Conservation (phyloP, 495 filamentous ascomycete species). For the Talaromyces ruber region DNA sequence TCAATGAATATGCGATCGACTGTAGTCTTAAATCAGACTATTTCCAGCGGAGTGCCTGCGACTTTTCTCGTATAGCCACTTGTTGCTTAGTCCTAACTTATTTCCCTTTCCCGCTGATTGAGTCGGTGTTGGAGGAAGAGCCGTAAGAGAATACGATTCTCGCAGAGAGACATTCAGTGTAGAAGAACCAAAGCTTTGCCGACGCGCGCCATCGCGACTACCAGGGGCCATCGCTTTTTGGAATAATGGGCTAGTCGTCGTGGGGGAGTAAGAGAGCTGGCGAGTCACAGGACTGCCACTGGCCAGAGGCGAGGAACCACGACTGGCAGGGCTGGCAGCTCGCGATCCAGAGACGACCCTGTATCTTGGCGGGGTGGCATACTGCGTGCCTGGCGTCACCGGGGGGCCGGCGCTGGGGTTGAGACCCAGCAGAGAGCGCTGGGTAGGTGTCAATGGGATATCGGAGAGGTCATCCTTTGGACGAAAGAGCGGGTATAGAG, state of each 20-base stretch:
- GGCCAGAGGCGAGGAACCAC: constrained; percentile 43
- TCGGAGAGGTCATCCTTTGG: constrained; percentile 70
- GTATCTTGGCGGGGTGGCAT: constrained; percentile 83
- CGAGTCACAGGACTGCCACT: constrained; percentile 33
- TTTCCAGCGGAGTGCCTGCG: constrained; percentile 36
- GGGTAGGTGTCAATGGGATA: constrained; percentile 83
- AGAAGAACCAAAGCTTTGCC: constrained; percentile 55
- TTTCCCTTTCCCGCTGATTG: constrained; percentile 52
- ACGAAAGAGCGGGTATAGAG: constrained; percentile 60
- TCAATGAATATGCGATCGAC: constrained; percentile 4
- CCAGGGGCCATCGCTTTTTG: constrained; percentile 56
- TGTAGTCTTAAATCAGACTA: constrained; percentile 18
- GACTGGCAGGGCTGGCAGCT: constrained; percentile 40
- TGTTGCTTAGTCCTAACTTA: constrained; percentile 69
- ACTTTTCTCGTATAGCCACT: constrained; percentile 84
- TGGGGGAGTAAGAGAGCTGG: constrained; percentile 40
- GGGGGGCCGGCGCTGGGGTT: constrained; percentile 56
- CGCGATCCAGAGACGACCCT: constrained; percentile 58
- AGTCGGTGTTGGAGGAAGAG: constrained; percentile 51
- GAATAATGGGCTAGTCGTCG: constrained; percentile 52
- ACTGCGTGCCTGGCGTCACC: constrained; percentile 55
- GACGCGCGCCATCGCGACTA: constrained; percentile 38
- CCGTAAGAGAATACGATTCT: constrained; percentile 31
- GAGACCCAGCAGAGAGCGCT: constrained; percentile 77
- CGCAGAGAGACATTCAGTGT: constrained; percentile 47